Conservation (phyloP, 371 early-diverging fungal genomes). For the Mortierella sp. region DNA sequence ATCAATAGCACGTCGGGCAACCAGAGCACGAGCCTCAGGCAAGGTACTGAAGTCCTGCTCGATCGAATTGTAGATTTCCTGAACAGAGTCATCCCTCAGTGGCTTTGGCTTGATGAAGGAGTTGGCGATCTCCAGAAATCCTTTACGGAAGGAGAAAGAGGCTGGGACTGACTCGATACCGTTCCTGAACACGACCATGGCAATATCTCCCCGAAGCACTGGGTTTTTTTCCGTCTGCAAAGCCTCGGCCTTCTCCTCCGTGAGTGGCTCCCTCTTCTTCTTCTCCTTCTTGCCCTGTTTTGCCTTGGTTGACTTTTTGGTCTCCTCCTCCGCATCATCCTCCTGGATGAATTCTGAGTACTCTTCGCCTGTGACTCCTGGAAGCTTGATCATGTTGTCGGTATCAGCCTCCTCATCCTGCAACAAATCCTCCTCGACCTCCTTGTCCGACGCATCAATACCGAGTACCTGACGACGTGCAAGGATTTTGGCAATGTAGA, state of each 20-base stretch:
- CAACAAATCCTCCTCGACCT: slow-evolving; percentile 59
- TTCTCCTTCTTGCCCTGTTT: slow-evolving; percentile 39
- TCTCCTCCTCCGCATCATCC: slow-evolving; percentile 59
- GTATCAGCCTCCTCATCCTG: slow-evolving; percentile 59
- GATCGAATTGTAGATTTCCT: slow-evolving; percentile 67
- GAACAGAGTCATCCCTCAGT: slow-evolving; percentile 58
- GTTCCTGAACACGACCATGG: slow-evolving; percentile 85
- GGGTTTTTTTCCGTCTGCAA: slow-evolving; percentile 73
- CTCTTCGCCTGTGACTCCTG: slow-evolving; percentile 74
- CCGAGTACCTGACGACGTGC: slow-evolving; percentile 86
- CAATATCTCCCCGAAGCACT: slow-evolving; percentile 86
- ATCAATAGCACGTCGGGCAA: slow-evolving; percentile 70
- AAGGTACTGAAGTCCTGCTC: slow-evolving; percentile 69
- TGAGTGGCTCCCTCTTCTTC: slow-evolving; percentile 45
- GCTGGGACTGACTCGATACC: slow-evolving; percentile 86
- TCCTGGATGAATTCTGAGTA: slow-evolving; percentile 48
- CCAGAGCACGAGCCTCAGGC: slow-evolving; percentile 72
- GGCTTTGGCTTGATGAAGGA: slow-evolving; percentile 71
- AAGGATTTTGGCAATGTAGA: slow-evolving; percentile 91
- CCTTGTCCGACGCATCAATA: slow-evolving; percentile 62
- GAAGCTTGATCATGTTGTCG: slow-evolving; percentile 70
- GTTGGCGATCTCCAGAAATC: slow-evolving; percentile 78
- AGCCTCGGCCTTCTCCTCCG: slow-evolving; percentile 63
- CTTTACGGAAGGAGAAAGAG: slow-evolving; percentile 81
- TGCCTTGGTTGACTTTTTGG: slow-evolving; percentile 31